Evolutionary conservation across 352 stramenopile species (phyloP), one percentile per base, ranked within the genome.

Genomic region (Vaucheria bursata): DNA sequence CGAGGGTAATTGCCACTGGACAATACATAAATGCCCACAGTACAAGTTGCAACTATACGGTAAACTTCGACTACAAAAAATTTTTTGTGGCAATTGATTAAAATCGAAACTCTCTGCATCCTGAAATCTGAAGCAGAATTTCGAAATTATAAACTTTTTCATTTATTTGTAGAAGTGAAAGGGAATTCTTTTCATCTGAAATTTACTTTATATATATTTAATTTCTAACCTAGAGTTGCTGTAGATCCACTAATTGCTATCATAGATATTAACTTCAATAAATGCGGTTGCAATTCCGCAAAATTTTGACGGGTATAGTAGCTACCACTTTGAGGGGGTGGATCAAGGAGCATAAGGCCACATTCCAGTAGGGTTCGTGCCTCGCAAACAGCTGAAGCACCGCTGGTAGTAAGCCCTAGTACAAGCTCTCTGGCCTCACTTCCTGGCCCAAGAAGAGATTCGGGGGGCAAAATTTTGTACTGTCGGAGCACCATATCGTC

Each of bases 301-400:
- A 75, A 75, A 32, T 75, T 34, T 39, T 33, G 18, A 18, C 49
- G 25, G 1, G 37, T 34, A 33, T 75, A 72, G 37, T 67, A 75
- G 70, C 34, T 33, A 39, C 49, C 70, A 32, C 70, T 32, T 6
- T 40, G 40, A 6, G 77, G 77, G 12, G 76, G 76, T 5, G 77
- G 77, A 32, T 82, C 77, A 33, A 82, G 35, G 33, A 82, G 72
- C 34, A 82, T 52, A 25, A 82, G 59, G 8, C 36, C 39, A 25
- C 71, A 82, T 53, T 82, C 77, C 2, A 82, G 73, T 0, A 82
- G 36, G 38, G 67, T 39, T 38, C 71, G 6, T 35, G 45, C 36
- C 77, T 82, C 77, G 12, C 72, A 45, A 29, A 72, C 77, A 5
- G 71, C 32, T 36, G 76, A 38, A 32, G 70, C 70, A 1, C 35